A percentile compares a stretch with the other conserved stretches of the same genome.
These are phyloP conservation scores for Trametes hirsuta DNA, from an alignment of 1,284 basidiomycete genomes.

Conservation along the genomic window DNA sequence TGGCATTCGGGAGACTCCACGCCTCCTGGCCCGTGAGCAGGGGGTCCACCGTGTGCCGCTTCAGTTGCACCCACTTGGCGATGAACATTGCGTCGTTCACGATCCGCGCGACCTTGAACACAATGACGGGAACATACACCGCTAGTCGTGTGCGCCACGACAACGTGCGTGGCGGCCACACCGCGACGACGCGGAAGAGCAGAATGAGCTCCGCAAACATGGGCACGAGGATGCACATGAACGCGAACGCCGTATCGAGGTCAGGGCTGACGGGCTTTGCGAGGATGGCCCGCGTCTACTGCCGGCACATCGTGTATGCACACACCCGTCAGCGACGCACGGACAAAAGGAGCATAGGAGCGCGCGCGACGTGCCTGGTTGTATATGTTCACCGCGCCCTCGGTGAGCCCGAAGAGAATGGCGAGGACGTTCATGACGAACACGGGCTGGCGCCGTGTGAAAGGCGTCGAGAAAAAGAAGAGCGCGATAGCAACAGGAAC, in stretches of 20 bases:
- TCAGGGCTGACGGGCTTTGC: background rate
- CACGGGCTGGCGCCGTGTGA: conserved; percentile 29
- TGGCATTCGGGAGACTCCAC: conserved; percentile 12
- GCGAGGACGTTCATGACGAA: conserved; percentile 34
- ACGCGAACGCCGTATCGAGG: conserved; percentile 11
- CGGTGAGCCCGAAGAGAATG: conserved; percentile 23
- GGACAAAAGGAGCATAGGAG: background rate
- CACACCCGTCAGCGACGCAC: background rate
- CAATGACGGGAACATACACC: conserved; percentile 16
- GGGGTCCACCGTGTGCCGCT: background rate
- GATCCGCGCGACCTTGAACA: conserved; percentile 21
- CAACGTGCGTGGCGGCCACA: conserved; percentile 27
- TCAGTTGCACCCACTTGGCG: background rate
- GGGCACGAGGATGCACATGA: conserved; percentile 19
- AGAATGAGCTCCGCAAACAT: conserved; percentile 29
- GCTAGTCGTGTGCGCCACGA: background rate
- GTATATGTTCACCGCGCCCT: conserved; percentile 16
- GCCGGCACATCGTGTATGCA: background rate
- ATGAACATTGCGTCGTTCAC: conserved; percentile 21
- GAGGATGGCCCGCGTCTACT: background rate
- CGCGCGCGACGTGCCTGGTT: conserved; percentile 1
- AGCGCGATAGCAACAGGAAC: conserved; percentile 29
- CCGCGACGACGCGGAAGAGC: conserved; percentile 29
- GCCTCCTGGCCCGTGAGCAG: conserved; percentile 11
- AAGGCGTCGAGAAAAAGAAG: conserved; percentile 31